These are phyloP conservation scores for Neurospora sp. DNA, from an alignment of 495 filamentous ascomycete species.

Conservation along the genomic window DNA sequence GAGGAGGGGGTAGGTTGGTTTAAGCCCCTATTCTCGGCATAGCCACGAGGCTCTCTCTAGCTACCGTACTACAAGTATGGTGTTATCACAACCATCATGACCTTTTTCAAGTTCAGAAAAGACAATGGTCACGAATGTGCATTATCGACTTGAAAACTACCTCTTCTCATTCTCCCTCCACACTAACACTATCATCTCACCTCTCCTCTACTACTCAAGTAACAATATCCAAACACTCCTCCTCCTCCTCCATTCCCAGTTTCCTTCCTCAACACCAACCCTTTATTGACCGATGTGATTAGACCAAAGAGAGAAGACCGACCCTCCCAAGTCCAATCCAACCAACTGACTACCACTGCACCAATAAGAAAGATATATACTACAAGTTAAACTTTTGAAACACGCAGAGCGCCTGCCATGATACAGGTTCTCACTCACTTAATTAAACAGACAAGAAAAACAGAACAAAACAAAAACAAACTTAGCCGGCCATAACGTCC, in stretches of 20 bases:
- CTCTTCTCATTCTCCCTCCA: neutral
- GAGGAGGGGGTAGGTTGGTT: neutral
- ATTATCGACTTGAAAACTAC: neutral
- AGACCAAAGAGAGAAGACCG: neutral
- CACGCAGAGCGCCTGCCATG: neutral
- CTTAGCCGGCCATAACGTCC: neutral
- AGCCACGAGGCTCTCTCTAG: neutral
- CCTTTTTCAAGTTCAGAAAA: neutral
- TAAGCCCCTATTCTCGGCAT: neutral
- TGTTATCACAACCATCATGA: neutral
- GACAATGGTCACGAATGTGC: neutral
- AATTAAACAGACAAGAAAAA: neutral
- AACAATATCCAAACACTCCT: neutral
- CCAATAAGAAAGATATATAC: neutral
- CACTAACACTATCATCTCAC: neutral
- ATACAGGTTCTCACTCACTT: neutral
- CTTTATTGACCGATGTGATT: neutral
- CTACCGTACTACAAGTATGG: neutral
- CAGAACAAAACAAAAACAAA: neutral
- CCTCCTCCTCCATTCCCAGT: neutral
- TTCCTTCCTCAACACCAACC: neutral
- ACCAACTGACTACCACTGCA: neutral
- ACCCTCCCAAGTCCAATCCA: neutral
- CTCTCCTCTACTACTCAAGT: neutral
- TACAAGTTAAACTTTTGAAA: neutral